Conservation (phyloP, 2,329 filamentous ascomycete species). For the Epichloe scottii region DNA sequence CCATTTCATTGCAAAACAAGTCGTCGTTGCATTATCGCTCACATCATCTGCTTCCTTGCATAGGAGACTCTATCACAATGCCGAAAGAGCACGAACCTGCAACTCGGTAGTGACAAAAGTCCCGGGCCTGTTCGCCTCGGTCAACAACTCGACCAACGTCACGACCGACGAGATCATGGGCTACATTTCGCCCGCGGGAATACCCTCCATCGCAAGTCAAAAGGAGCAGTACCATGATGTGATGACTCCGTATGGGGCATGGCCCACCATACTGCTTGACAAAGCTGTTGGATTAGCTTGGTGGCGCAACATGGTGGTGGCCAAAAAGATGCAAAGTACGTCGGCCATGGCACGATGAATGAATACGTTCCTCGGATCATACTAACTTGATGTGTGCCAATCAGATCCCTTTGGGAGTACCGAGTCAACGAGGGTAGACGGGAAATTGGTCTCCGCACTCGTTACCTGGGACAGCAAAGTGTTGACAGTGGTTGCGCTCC, state of each 20-base stretch:
- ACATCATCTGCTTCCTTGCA: not conserved
- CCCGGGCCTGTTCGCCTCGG: conserved; percentile 28
- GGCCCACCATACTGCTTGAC: conserved; percentile 25
- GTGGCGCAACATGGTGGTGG: conserved; percentile 29
- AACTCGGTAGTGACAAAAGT: conserved; percentile 25
- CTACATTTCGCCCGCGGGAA: conserved; percentile 29
- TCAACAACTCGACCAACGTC: conserved; percentile 29
- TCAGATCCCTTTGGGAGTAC: conserved; percentile 25
- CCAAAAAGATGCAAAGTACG: conserved; percentile 31
- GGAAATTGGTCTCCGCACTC: conserved; percentile 24
- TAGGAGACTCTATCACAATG: conserved; percentile 26
- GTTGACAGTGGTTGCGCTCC: conserved; percentile 25
- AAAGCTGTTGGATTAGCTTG: conserved; percentile 26
- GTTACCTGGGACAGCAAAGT: conserved; percentile 32
- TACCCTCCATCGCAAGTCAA: conserved; percentile 27
- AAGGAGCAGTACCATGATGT: conserved; percentile 28
- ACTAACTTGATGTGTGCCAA: not conserved
- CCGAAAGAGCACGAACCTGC: conserved; percentile 28
- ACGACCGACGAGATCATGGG: conserved; percentile 22
- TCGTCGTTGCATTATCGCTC: not conserved
- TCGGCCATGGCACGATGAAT: not conserved
- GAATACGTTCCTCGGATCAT: not conserved
- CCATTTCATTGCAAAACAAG: not conserved
- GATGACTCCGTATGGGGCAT: conserved; percentile 27
- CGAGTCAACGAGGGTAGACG: conserved; percentile 26